Base-by-base conservation (phyloP, 176 grass and related monocot species). In the Phragmites australis region DNA sequence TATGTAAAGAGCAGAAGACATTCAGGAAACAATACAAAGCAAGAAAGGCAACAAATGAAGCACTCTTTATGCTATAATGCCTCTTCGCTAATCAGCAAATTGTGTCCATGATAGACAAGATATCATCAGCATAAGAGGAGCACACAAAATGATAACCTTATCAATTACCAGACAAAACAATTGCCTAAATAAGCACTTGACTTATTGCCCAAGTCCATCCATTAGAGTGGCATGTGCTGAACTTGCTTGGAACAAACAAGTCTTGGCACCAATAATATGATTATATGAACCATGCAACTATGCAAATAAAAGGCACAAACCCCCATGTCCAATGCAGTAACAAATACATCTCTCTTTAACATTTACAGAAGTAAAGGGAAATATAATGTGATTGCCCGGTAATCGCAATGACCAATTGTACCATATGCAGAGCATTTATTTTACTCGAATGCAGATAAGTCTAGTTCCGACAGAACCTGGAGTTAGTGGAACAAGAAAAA, bases 401-500 rank as follows among this genome's bases (percentile, higher is more conserved):
- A 17, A 50, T 61, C 40, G n/a, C 27, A 19, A 52, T 44, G 40
- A 31, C 32, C 27, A 61, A 80, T 73, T 25, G 78, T 58, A 68
- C 49, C 56, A 74, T 67, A 53, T 55, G 16, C 44, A 68, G n/a
- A 79, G 10, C 69, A 75, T 51, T 51, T 26, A 70, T 65, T 76
- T 17, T 74, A n/a, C 61, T 54, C 58, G 12, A 70, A 84, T 65
- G 37, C 74, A 83, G 55, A 65, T 37, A 59, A 51, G 49, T 65
- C 75, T 30, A 52, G 30, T 51, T 27, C 60, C 72, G 31, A 42
- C 10, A 4, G 27, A 21, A 53, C 34, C 41, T 70, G 25, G 57
- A 58, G 58, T 68, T 49, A 83, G 14, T 15, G 3, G 77, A 53
- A 52, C 13, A 81, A 82, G 48, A 81, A 74, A 77, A 85, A 71